These are phyloP conservation scores for Sporisorium exsertum DNA, from an alignment of 1,284 basidiomycete species.

Conservation along the genomic window DNA sequence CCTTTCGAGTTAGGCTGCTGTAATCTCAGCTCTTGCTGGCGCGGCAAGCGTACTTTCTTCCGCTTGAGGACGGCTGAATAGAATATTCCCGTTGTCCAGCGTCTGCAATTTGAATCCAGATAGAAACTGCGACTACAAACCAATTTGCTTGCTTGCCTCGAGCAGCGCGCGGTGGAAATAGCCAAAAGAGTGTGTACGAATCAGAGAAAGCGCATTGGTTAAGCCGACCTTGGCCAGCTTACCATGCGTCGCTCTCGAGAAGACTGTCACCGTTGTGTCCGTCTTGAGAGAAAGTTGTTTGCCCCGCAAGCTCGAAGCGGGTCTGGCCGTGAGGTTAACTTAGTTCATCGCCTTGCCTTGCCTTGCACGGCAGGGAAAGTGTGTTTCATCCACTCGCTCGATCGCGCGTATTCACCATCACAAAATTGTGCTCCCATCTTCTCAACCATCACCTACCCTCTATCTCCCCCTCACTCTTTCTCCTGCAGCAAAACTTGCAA, in stretches of 20 bases:
- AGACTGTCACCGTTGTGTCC: not conserved
- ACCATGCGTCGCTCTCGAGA: conserved; percentile 1
- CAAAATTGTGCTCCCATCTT: not conserved
- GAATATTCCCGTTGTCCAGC: not conserved
- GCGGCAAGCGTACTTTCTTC: conserved; percentile 23
- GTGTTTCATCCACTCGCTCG: not conserved
- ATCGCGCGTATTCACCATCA: not conserved
- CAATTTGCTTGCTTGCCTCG: not conserved
- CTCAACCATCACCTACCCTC: not conserved
- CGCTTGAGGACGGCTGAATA: not conserved
- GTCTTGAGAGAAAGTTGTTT: conserved; percentile 9
- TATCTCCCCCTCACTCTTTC: not conserved
- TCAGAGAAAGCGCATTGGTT: conserved; percentile 36
- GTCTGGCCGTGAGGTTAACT: conserved; percentile 15
- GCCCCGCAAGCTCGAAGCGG: conserved; percentile 34
- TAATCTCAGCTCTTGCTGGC: conserved; percentile 4
- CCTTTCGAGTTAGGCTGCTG: not conserved
- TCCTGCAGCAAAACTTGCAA: conserved; percentile 9
- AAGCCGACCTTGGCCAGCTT: not conserved
- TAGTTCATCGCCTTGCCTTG: conserved; percentile 9
- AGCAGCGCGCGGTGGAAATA: not conserved
- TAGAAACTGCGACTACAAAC: not conserved
- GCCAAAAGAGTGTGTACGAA: conserved; percentile 12
- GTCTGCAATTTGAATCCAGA: not conserved
- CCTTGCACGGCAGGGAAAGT: not conserved